Base-by-base conservation (phyloP, 257 asterid genomes). In the Fraxinus anomala region DNA sequence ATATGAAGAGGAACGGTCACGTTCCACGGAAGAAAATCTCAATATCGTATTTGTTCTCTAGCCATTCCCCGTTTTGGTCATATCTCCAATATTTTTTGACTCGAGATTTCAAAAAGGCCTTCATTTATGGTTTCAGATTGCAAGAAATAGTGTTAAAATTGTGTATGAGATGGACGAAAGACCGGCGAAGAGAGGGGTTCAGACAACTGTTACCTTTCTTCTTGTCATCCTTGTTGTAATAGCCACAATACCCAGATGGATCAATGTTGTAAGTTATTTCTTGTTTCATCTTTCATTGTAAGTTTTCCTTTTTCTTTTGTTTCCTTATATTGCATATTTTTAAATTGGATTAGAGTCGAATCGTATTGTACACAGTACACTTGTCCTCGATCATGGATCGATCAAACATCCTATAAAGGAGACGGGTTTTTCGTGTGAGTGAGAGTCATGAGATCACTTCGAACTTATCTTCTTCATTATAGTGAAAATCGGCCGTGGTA, bases 261-360 rank as follows among this genome's bases (percentile, higher is more conserved):
- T 84, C 72, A 85, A 91, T 71, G 97, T 93, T 69, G 97, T 93
- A 89, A 82, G 92, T 78, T n/a, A 3, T 28, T 8, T 31, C 13
- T 30, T 23, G 31, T 49, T 37, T 47, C 73, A 40, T 31, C 8
- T 73, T 24, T 39, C 44, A 21, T 31, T 36, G 39, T 36, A 6
- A 36, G 39, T 36, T 36, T 36, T 36, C 8, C 39, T 36, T 33
- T n/a, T 12, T 23, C 26, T 56, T 40, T 9, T 11, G 11, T 47
- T 37, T 68, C 21, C 6, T 13, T 16, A 49, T 5, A 1, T 47
- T 16, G 56, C 19, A 47, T 47, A 16, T 13, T 47, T 47, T 11
- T 13, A 47, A 47, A 44, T 44, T 44, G 17, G 16, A 11, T 9
- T 44, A 44, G 54, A 44, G 40, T 17, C 54, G 3, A 44, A 6